phyloP scores from a whole-genome alignment of 345 rosid genomes.

The Syzygium aqueum region DNA sequence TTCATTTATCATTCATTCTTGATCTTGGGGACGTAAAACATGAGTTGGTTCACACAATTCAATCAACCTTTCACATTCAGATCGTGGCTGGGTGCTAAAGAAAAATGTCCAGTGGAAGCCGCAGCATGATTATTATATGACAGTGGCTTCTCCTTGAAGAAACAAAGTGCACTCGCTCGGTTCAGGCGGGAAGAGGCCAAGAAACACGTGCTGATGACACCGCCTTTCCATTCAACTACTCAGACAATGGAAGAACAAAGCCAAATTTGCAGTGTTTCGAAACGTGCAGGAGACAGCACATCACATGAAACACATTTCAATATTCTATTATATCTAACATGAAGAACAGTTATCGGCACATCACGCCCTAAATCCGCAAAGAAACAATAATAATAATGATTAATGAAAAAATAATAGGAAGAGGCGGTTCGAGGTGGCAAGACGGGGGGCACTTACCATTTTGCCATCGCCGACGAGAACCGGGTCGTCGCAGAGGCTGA shows the following conservation, averaged over 20 bases:
- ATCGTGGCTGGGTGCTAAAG: background rate
- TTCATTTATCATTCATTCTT: background rate
- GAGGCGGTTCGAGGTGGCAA: background rate
- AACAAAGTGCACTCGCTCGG: background rate
- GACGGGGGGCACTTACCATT: conserved; percentile 6
- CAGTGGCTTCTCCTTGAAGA: background rate
- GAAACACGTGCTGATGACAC: background rate
- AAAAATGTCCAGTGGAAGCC: background rate
- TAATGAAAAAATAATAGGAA: background rate
- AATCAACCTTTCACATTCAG: background rate
- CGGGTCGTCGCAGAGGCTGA: conserved; percentile 14
- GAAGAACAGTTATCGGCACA: background rate
- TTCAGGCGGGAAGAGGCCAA: background rate
- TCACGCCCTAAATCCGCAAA: background rate
- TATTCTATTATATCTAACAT: background rate
- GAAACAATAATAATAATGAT: no score
- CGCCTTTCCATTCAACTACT: background rate
- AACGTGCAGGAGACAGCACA: background rate
- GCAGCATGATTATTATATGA: background rate
- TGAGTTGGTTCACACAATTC: background rate
- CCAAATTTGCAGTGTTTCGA: background rate
- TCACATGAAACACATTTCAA: background rate
- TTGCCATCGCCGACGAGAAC: conserved; percentile 19
- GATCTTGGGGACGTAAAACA: background rate
- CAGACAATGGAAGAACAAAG: background rate